These are phyloP conservation scores for Pythium plurisporium DNA, from an alignment of 352 stramenopile genomes.

Conservation along the genomic window DNA sequence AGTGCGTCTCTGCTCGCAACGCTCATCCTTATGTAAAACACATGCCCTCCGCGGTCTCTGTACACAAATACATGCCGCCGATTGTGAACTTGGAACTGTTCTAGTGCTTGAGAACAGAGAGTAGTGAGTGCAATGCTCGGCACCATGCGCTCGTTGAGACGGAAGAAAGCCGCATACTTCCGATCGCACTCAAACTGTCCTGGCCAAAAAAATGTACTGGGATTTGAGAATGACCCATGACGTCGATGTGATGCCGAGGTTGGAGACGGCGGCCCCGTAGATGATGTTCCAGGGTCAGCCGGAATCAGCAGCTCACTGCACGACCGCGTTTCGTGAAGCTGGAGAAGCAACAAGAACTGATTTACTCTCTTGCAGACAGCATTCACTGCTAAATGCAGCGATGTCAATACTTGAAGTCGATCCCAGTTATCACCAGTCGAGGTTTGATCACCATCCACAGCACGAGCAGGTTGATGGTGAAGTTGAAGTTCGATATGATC, in stretches of 20 bases:
- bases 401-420: constrained; percentile 58
- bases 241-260: neutral
- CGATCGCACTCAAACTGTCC: constrained; percentile 84
- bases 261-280: constrained; percentile 15
- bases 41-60: constrained; percentile 72
- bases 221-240: neutral
- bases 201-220: constrained; percentile 75
- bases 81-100: constrained; percentile 90
- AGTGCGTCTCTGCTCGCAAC: constrained; percentile 2
- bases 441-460: neutral
- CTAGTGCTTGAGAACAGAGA: constrained; percentile 76
- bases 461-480: constrained; percentile 36
- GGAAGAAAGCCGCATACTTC: constrained; percentile 76
- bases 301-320: constrained; percentile 68
- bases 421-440: constrained; percentile 27
- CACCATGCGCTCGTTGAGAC: constrained; percentile 71
- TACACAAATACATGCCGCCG: constrained; percentile 86
- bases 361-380: constrained; percentile 77
- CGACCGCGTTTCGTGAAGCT: constrained; percentile 78
- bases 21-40: constrained; percentile 89
- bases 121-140: constrained; percentile 79
- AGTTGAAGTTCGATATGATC: constrained; percentile 51
- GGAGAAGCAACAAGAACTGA: constrained; percentile 75
- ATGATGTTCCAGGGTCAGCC: constrained; percentile 25
- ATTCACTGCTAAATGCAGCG: constrained; percentile 66